These are phyloP conservation scores for Aspergillus sergii DNA, from an alignment of 2,329 filamentous ascomycete species.

Conservation along the genomic window DNA sequence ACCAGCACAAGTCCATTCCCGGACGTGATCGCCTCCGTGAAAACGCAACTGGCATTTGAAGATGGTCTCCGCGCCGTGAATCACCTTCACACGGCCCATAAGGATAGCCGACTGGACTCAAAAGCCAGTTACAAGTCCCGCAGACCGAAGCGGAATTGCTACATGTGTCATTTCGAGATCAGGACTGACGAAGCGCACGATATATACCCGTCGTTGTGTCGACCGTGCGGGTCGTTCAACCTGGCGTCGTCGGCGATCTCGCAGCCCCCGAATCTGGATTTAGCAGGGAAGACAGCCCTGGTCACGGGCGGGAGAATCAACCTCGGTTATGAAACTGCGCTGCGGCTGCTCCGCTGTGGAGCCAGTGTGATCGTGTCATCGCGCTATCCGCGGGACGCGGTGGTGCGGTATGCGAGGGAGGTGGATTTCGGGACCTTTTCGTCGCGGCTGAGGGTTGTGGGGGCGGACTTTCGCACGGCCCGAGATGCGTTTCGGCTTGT, in stretches of 20 bases:
- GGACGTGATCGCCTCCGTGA: conserved; percentile 13
- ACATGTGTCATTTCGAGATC: conserved; percentile 35
- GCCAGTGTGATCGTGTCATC: conserved; percentile 40
- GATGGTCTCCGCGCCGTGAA: neutral
- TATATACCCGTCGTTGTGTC: conserved; percentile 35
- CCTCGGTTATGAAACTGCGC: conserved; percentile 36
- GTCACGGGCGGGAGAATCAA: conserved; percentile 42
- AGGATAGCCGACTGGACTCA: neutral
- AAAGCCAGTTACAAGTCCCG: neutral
- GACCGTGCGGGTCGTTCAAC: conserved; percentile 40
- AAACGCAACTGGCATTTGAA: conserved; percentile 13
- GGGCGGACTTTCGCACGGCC: conserved; percentile 38
- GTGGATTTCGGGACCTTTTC: conserved; percentile 17
- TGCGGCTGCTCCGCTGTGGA: conserved; percentile 39
- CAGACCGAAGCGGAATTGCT: conserved; percentile 25
- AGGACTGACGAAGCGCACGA: conserved; percentile 16
- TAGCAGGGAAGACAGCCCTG: conserved; percentile 30
- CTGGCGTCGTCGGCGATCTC: conserved; percentile 26
- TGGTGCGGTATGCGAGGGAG: conserved; percentile 27
- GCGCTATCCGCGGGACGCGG: conserved; percentile 40
- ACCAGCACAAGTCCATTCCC: conserved; percentile 1
- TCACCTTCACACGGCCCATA: neutral
- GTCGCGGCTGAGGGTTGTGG: conserved; percentile 30
- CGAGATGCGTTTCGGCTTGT: conserved; percentile 36
- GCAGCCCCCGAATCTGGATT: conserved; percentile 33